phyloP scores from a whole-genome alignment of 768 basidiomycete species.

The Crepidotus variabilis region DNA sequence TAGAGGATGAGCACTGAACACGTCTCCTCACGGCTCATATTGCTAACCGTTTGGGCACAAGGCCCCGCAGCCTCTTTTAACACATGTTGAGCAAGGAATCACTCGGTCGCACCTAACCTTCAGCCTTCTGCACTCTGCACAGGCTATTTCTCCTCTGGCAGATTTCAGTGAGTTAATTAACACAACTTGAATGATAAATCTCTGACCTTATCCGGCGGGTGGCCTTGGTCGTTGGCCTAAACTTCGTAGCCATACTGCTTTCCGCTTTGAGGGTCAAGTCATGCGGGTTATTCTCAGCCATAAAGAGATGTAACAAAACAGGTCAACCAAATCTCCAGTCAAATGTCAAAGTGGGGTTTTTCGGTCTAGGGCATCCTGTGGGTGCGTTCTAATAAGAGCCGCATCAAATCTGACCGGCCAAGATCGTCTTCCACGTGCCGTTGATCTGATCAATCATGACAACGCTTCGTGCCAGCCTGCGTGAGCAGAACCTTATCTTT shows the following conservation, averaged over 20 bases:
- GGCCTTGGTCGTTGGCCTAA: conserved; percentile 28
- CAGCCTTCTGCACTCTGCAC: conserved; percentile 40
- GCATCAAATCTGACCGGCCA: not conserved
- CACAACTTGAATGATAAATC: conserved; percentile 6
- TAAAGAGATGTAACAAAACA: not conserved
- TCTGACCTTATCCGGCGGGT: conserved; percentile 34
- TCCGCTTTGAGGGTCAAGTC: not conserved
- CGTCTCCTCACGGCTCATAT: too few species aligned
- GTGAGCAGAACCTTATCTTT: too few species aligned
- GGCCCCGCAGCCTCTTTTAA: conserved; percentile 46
- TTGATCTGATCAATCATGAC: not conserved
- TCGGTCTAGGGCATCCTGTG: not conserved
- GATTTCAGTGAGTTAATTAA: not conserved
- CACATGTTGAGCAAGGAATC: conserved; percentile 45
- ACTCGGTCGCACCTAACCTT: conserved; percentile 38
- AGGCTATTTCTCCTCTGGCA: conserved; percentile 37
- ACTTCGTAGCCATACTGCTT: not conserved
- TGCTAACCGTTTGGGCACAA: conserved; percentile 49
- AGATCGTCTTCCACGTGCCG: not conserved
- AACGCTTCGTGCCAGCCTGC: too few species aligned
- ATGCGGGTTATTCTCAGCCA: not conserved
- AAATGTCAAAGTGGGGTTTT: not conserved
- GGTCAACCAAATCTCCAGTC: not conserved
- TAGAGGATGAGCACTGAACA: too few species aligned
- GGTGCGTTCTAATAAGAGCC: not conserved